phyloP scores from a whole-genome alignment of 2,329 filamentous ascomycete species.

The Lomentospora prolificans region DNA sequence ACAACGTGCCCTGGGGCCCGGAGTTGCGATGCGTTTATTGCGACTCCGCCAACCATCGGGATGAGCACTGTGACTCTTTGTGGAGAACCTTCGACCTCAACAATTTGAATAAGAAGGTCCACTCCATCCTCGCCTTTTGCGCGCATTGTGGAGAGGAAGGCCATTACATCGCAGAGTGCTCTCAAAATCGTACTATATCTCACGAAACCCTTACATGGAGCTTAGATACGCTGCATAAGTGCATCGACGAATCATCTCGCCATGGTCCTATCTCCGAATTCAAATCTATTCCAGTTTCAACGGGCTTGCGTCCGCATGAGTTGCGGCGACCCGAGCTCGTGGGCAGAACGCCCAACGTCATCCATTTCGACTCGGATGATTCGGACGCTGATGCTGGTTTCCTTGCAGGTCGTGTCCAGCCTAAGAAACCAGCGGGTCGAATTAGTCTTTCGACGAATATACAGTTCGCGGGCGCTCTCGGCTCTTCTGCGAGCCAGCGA shows the following conservation, averaged over 20 bases:
- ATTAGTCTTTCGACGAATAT: constrained; percentile 7
- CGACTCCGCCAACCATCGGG: constrained; percentile 42
- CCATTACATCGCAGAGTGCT: constrained; percentile 51
- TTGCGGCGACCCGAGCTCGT: constrained; percentile 5
- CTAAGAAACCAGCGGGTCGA: constrained; percentile 1
- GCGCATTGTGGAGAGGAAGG: constrained; percentile 42
- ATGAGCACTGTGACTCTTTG: constrained; percentile 47
- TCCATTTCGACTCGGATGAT: constrained; percentile 6
- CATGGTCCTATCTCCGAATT: constrained; percentile 1
- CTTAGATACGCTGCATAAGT: constrained; percentile 34
- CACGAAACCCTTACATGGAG: constrained; percentile 40
- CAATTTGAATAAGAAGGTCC: constrained; percentile 32
- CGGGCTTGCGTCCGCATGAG: not conserved
- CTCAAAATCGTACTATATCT: constrained; percentile 5
- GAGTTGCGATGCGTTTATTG: constrained; percentile 49
- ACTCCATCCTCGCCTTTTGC: constrained; percentile 38
- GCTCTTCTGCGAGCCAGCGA: not conserved
- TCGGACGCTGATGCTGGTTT: constrained; percentile 4
- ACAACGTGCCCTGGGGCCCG: constrained; percentile 12
- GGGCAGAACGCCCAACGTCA: not conserved
- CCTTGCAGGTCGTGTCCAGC: constrained; percentile 3
- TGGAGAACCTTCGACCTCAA: constrained; percentile 43
- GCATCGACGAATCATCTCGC: not conserved
- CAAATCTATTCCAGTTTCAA: not conserved
- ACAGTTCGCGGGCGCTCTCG: not conserved